Evolutionary conservation across 2,329 filamentous ascomycete species (phyloP).

Genomic region (Polytolypa hystricis): DNA sequence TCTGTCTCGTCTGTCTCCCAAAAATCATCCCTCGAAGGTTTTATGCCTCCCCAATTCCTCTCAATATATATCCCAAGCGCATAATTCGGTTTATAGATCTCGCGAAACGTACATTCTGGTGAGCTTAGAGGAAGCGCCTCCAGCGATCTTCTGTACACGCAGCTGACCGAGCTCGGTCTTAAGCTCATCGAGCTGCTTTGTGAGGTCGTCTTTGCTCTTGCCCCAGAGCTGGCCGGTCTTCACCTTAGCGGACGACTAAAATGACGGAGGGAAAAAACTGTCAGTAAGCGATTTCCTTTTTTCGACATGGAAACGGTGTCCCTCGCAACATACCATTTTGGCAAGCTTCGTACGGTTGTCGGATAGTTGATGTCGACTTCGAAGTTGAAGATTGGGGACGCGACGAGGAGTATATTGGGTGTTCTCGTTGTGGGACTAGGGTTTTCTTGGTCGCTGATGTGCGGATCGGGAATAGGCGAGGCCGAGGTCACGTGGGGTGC

Average conservation of each 20-base stretch:
- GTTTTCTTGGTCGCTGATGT: conserved; percentile 21
- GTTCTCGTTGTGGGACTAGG: conserved; percentile 36
- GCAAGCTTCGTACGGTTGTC: conserved; percentile 38
- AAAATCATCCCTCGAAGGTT: conserved; percentile 10
- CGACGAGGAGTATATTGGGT: conserved; percentile 29
- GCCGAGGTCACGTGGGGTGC: conserved; percentile 13
- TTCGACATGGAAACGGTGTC: no score
- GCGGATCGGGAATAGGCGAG: conserved; percentile 23
- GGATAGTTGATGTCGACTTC: conserved; percentile 40
- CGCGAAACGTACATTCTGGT: conserved; percentile 74
- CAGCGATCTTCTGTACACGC: conserved; percentile 94
- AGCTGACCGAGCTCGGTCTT: conserved; percentile 95
- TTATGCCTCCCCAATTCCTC: conserved; percentile 4
- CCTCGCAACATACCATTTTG: conserved; percentile 33
- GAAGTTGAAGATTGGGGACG: conserved; percentile 30
- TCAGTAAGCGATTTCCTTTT: no score
- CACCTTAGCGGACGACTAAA: conserved; percentile 64
- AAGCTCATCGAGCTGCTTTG: conserved; percentile 87
- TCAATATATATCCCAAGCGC: conserved; percentile 3
- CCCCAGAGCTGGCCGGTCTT: conserved; percentile 95
- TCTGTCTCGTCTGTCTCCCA: conserved; percentile 10
- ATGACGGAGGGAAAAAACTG: no score
- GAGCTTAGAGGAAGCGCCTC: conserved; percentile 87
- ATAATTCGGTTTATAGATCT: background rate
- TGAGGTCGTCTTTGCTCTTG: conserved; percentile 98